Percentiles rank a stretch among this genome's conserved stretches.
Evolutionary conservation across 176 grass and related monocot species (phyloP).

Genomic region (Rhynchospora pubera): DNA sequence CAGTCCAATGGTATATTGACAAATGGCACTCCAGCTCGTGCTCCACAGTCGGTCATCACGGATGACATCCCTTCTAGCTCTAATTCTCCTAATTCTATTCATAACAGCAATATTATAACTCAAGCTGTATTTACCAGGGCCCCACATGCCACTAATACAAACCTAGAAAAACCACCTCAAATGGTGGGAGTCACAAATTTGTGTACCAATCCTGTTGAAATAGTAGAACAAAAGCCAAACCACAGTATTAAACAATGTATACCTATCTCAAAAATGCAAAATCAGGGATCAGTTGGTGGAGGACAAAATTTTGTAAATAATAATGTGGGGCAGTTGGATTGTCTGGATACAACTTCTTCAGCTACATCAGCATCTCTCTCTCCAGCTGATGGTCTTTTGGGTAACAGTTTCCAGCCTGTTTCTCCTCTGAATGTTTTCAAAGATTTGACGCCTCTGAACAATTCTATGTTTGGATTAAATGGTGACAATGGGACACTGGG

Average conservation of each 20-base stretch:
- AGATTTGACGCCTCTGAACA: conserved; percentile 57
- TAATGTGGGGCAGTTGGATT: conserved; percentile 53
- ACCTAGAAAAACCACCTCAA: conserved; percentile 41
- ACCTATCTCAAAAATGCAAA: conserved; percentile 44
- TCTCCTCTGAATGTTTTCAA: conserved; percentile 58
- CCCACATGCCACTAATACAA: conserved; percentile 39
- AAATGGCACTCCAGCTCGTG: conserved; percentile 34
- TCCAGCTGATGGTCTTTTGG: conserved; percentile 63
- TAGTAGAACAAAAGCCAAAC: conserved; percentile 36
- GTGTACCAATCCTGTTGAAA: conserved; percentile 41
- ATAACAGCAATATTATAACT: conserved; percentile 43
- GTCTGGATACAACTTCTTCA: conserved; percentile 82
- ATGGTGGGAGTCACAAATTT: conserved; percentile 29
- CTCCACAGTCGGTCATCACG: conserved; percentile 70
- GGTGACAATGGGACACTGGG: conserved; percentile 47
- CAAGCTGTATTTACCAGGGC: conserved; percentile 33
- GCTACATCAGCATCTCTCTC: conserved; percentile 78
- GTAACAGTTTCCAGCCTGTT: conserved; percentile 51
- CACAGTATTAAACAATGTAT: conserved; percentile 49
- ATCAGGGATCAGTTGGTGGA: conserved; percentile 27
- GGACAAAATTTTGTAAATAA: conserved; percentile 49
- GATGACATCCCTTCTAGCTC: conserved; percentile 88
- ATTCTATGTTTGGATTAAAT: conserved; percentile 74
- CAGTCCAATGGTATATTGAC: conserved; percentile 31
- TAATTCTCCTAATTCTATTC: conserved; percentile 58